Evolutionary conservation across 441 rosid species (phyloP).

Genomic region (California macrophylla): DNA sequence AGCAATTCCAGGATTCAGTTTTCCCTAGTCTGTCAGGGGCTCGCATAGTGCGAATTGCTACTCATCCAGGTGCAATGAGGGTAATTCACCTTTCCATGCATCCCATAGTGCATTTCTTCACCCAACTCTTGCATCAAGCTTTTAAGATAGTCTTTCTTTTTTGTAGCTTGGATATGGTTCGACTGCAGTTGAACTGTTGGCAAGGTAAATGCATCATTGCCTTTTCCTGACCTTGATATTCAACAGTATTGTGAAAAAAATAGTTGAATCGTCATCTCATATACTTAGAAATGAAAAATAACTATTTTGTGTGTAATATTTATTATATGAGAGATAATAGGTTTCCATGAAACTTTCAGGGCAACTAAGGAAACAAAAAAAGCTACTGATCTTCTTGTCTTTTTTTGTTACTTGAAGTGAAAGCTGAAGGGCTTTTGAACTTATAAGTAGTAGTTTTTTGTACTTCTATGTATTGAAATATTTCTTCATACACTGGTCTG

Average conservation of each 20-base stretch:
- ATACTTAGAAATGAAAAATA: not conserved
- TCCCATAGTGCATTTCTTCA: not conserved
- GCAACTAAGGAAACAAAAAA: not conserved
- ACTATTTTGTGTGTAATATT: not conserved
- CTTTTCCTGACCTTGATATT: not conserved
- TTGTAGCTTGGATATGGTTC: conserved; percentile 96
- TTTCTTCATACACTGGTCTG: no score
- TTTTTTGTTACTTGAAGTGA: not conserved
- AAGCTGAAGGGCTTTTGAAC: not conserved
- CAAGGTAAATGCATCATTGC: conserved; percentile 40
- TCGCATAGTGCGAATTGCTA: conserved; percentile 94
- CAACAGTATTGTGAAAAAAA: no score
- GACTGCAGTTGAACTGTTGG: conserved; percentile 72
- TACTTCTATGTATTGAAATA: conserved; percentile 6
- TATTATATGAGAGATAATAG: not conserved
- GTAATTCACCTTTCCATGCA: conserved; percentile 30
- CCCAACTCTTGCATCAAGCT: conserved; percentile 8
- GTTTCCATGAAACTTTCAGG: not conserved
- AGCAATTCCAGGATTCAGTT: conserved; percentile 55
- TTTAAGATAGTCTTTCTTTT: conserved; percentile 11
- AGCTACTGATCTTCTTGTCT: not conserved
- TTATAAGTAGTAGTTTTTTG: not conserved
- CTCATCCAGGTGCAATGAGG: conserved; percentile 93
- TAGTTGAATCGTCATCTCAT: no score
- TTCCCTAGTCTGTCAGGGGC: conserved; percentile 95